phyloP scores from a whole-genome alignment of 495 filamentous ascomycete species.

The Patellaria atrata region DNA sequence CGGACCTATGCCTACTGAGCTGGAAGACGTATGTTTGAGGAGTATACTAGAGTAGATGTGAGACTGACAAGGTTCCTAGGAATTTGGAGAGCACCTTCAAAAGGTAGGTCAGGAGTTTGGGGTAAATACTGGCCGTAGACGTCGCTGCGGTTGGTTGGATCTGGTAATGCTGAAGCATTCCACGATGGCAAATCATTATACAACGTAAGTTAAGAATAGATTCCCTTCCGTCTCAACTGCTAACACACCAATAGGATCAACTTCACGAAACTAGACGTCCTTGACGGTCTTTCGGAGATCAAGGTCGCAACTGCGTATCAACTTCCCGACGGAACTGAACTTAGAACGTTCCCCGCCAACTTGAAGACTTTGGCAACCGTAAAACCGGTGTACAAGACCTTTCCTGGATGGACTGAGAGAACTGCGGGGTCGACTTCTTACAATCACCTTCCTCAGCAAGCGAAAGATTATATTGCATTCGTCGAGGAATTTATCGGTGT shows the following conservation, averaged over 20 bases:
- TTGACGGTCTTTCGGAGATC: constrained; percentile 71
- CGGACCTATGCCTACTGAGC: constrained; percentile 78
- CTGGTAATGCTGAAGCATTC: constrained; percentile 73
- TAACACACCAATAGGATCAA: no score
- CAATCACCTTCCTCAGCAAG: constrained; percentile 59
- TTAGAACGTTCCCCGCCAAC: constrained; percentile 54
- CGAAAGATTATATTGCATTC: constrained; percentile 60
- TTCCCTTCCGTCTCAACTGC: no score
- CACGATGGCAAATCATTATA: constrained; percentile 27
- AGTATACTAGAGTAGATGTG: no score
- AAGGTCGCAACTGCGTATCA: constrained; percentile 64
- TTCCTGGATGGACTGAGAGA: constrained; percentile 63
- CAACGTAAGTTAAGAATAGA: no score
- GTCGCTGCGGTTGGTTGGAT: constrained; percentile 84
- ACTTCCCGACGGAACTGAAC: constrained; percentile 33
- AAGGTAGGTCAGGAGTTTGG: constrained; percentile 52
- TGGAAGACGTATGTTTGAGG: no score
- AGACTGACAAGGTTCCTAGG: no score
- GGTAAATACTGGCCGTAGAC: constrained; percentile 68
- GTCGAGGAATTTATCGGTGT: constrained; percentile 64
- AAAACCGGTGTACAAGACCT: constrained; percentile 53
- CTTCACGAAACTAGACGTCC: constrained; percentile 78
- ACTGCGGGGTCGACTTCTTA: constrained; percentile 48
- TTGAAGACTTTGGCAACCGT: constrained; percentile 44
- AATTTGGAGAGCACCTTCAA: constrained; percentile 50